Evolutionary conservation across 2,329 filamentous ascomycete genomes (phyloP).

Genomic region (Paraphaeosphaeria minitans): DNA sequence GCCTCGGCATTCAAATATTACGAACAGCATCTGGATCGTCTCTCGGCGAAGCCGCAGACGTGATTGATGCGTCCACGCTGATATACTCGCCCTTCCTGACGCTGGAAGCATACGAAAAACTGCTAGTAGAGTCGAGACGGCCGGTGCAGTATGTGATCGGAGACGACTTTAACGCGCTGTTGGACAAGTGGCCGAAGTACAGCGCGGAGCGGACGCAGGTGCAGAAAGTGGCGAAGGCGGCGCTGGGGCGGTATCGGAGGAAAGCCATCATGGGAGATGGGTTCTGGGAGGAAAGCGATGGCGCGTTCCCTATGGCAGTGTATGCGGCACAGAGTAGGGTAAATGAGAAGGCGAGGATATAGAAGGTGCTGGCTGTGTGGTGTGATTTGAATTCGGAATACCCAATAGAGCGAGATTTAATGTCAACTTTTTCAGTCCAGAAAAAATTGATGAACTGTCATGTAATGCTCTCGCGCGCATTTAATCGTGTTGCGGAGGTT

Average conservation of each 20-base stretch:
- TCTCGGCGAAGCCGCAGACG: conserved; percentile 29
- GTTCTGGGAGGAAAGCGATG: conserved; percentile 33
- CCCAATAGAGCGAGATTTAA: neutral
- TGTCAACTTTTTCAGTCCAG: too few species aligned
- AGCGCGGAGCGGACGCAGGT: conserved; percentile 32
- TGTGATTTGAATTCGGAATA: neutral
- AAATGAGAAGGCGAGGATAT: conserved; percentile 12
- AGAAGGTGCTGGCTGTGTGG: neutral
- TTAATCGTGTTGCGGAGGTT: too few species aligned
- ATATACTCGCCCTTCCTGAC: conserved; percentile 38
- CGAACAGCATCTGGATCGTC: conserved; percentile 31
- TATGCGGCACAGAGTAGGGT: conserved; percentile 18
- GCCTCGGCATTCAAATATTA: conserved; percentile 26
- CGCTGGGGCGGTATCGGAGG: conserved; percentile 20
- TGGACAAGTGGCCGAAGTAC: conserved; percentile 35
- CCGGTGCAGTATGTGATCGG: conserved; percentile 27
- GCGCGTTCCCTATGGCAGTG: conserved; percentile 36
- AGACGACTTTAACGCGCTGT: conserved; percentile 36
- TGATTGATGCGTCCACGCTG: conserved; percentile 28
- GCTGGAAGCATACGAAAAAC: conserved; percentile 27
- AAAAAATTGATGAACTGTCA: too few species aligned
- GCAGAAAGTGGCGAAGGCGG: conserved; percentile 20
- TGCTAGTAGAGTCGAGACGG: conserved; percentile 9
- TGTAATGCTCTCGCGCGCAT: too few species aligned
- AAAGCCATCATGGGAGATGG: conserved; percentile 25